Evolutionary conservation across 2,329 filamentous ascomycete species (phyloP), one percentile per base, ranked within the genome.

Genomic region (Monosporascus sp.): DNA sequence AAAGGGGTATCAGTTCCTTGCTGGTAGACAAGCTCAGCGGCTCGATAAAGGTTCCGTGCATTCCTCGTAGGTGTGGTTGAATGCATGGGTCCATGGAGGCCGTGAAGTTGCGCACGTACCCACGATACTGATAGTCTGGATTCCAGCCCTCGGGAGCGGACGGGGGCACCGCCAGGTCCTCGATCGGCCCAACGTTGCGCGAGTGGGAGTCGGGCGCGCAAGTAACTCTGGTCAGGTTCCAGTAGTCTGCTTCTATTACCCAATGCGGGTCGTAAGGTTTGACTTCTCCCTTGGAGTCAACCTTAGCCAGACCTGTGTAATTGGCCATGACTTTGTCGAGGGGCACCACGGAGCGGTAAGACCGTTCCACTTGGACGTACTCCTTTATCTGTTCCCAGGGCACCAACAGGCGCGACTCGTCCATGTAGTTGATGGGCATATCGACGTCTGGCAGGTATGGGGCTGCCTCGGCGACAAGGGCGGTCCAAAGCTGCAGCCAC

Each of bases 101-200:
- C 48, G 81, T 81, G 60, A 79, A 82, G 62, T 84, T 83, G 39
- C 68, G 73, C n/a, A 84, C 68, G 52, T 80, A 76, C 43, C 79
- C 78, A 8, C 70, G 60, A 37, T 71, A 61, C 11, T 65, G 58
- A 51, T 71, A 72, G 47, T 55, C 54, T 3, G 62, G 63, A 8
- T 54, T 46, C 56, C 53, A 63, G 15, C 59, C 50, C 25, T 55
- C 35, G 6, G 63, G 61, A 39, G 65, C 63, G 15, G 50, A 49
- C 6, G 64, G 62, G 0, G 55, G 46, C 58, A 73, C 65, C 31
- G 70, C 66, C 15, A 68, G 59, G 31, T 65, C 64, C 47, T 68
- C 58, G 14, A 71, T 64, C n/a, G 60, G 56, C 11, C 56, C 54
- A 6, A 62, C 56, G 47, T 71, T 64, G 52, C 75, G 71, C 20